A percentile compares a stretch with the other conserved stretches of the same genome.
Evolutionary conservation across 129 eudicot genomes (phyloP).

Genomic region (Flaveria bidentis): DNA sequence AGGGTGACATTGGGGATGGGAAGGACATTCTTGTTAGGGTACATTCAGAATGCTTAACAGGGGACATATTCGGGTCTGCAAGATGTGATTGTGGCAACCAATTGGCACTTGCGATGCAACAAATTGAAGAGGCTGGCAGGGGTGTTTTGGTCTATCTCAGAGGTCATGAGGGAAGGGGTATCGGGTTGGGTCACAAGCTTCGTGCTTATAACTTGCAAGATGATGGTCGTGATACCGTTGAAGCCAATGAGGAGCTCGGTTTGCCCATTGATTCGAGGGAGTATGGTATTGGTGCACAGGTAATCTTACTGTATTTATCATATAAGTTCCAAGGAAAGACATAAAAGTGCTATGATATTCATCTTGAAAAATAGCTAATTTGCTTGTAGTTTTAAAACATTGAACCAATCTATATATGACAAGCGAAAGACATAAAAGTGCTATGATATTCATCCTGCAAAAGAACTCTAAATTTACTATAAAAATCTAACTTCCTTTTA

Average conservation of each 20-base stretch:
- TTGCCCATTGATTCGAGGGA: conserved; percentile 90
- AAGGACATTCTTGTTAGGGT: conserved; percentile 59
- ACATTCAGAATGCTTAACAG: conserved; percentile 79
- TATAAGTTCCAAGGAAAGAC: not conserved
- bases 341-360: not conserved
- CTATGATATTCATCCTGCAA: not conserved
- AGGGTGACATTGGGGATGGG: conserved; percentile 64
- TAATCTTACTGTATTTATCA: not conserved
- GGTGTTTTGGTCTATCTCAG: conserved; percentile 57
- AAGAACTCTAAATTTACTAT: not conserved
- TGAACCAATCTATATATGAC: too few relatives aligned
- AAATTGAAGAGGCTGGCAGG: conserved; percentile 55
- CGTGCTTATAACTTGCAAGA: conserved; percentile 97
- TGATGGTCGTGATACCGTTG: conserved; percentile 96
- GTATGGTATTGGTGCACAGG: conserved; percentile 68
- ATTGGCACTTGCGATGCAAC: conserved; percentile 80
- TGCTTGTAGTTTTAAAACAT: not conserved
- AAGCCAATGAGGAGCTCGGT: conserved; percentile 97
- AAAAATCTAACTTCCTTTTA: not conserved
- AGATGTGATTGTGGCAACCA: conserved; percentile 95
- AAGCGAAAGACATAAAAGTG: too few relatives aligned
- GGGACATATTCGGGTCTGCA: conserved; percentile 98
- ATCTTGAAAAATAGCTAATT: not conserved
- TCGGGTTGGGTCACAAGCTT: conserved; percentile 96
- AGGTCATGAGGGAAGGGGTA: conserved; percentile 95